Evolutionary conservation across 768 basidiomycete genomes (phyloP).

Genomic region (Gloeophyllum trabeum): DNA sequence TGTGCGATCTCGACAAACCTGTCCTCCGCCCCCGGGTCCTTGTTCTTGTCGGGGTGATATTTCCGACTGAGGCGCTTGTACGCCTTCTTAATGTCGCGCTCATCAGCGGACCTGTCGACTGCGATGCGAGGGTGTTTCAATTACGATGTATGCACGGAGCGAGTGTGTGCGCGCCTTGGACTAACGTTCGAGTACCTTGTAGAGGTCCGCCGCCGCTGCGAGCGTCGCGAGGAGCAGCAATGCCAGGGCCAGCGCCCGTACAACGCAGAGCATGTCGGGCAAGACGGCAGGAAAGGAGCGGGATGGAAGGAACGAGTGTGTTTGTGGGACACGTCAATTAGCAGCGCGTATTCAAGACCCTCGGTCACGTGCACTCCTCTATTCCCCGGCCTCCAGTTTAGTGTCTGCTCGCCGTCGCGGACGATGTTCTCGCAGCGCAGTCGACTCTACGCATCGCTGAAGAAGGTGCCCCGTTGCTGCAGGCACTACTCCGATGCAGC

Average conservation of each 20-base stretch:
- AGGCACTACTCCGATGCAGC: too few species aligned
- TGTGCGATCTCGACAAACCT: conserved; percentile 88
- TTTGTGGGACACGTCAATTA: too few species aligned
- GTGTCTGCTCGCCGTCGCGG: too few species aligned
- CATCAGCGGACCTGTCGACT: conserved; percentile 71
- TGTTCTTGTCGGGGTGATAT: conserved; percentile 95
- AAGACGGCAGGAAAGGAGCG: not conserved
- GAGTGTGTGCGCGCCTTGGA: conserved; percentile 21
- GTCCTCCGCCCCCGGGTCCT: conserved; percentile 67
- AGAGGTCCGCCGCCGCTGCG: conserved; percentile 56
- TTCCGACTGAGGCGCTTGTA: conserved; percentile 85
- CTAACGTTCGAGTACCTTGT: conserved; percentile 76
- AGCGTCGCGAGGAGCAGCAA: conserved; percentile 22
- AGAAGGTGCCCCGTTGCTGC: too few species aligned
- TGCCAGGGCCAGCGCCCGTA: conserved; percentile 5
- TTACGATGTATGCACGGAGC: not conserved
- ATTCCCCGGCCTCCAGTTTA: too few species aligned
- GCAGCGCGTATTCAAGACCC: too few species aligned
- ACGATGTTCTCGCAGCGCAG: too few species aligned
- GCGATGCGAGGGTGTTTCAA: conserved; percentile 11
- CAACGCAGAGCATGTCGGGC: not conserved
- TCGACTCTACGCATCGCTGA: too few species aligned
- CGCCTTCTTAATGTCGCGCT: conserved; percentile 83
- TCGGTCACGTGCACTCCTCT: too few species aligned
- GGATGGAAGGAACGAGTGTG: too few species aligned